Base-by-base conservation (phyloP, 208 protist genomes). In the Acanthamoeba castellanii region DNA sequence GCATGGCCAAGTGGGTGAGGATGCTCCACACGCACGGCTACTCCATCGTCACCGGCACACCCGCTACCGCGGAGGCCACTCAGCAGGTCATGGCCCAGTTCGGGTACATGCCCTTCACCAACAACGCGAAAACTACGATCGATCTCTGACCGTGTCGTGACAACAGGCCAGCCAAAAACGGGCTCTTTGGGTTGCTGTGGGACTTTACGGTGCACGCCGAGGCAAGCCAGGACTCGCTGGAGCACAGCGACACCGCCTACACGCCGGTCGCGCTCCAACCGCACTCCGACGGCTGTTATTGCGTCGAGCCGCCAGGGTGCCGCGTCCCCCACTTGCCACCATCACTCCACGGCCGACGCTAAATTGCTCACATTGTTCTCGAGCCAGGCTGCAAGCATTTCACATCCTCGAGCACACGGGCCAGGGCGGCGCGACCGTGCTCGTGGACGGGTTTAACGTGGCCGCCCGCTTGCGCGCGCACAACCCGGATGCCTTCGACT, bases 271-370 rank as follows among this genome's bases (percentile, higher is more conserved):
- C 76, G 8, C 76, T 85, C 11, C 14, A 68, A 18, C 37, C 89
- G 22, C 89, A 94, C 47, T 59, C 61, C 30, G 89, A 94, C 22
- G 89, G 89, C 9, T 82, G 89, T 45, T 94, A 94, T 37, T 82
- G 89, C 66, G 45, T 94, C 27, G 89, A 94, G 34, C 89, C 89
- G 78, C 89, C 89, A 16, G 89, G 89, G 89, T 94, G 82, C 52
- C 52, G 18, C 52, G 52, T 18, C 11, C 11, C 11, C 11, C 52
- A 57, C 52, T 57, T 57, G 14, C 11, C 9, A 11, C 52, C 11
- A 13, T 1, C 52, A 57, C 52, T 20, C 52, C 52, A 57, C 52
- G 18, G 14, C 2, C 27, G 81, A 59, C 4, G n/a, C 42, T 59
- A 0, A 5, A 13, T 61, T 34, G 42, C 13, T 88, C n/a, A 76